phyloP scores from a whole-genome alignment of 768 basidiomycete genomes.

The Myochromella boudieri region DNA sequence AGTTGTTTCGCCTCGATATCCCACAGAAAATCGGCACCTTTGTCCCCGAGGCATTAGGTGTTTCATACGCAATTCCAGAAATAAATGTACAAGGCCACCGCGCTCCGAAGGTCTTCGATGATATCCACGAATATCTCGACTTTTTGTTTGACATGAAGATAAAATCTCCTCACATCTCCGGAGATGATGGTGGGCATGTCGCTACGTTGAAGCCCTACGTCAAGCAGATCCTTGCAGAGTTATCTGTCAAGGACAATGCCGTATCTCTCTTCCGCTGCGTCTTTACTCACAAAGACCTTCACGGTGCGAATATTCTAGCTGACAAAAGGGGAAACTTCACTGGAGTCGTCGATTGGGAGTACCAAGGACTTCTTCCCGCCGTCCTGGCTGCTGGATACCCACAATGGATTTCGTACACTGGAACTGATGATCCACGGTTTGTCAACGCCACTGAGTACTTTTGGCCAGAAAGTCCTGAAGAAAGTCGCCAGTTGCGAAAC shows the following conservation, averaged over 20 bases:
- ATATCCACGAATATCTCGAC: constrained; percentile 7
- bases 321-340: neutral
- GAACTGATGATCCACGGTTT: constrained; percentile 6
- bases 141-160: constrained; percentile 9
- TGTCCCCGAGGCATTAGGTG: constrained; percentile 1
- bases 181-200: constrained; percentile 2
- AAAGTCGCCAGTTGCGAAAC: constrained; percentile 4
- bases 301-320: constrained; percentile 1
- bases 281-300: constrained; percentile 1
- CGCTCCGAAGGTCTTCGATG: constrained; percentile 1
- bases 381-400: constrained; percentile 5
- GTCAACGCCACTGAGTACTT: neutral
- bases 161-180: neutral
- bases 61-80: neutral
- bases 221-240: too few relatives aligned
- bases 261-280: constrained; percentile 3
- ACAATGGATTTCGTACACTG: constrained; percentile 4
- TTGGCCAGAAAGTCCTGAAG: constrained; percentile 9
- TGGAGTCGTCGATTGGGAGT: constrained; percentile 5
- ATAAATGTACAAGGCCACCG: neutral
- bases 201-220: too few relatives aligned
- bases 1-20: constrained; percentile 1
- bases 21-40: constrained; percentile 5
- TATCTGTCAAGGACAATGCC: too few relatives aligned
- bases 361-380: neutral